Evolutionary conservation across 306 rosid genomes (phyloP).

Genomic region (Coriaria nepalensis): DNA sequence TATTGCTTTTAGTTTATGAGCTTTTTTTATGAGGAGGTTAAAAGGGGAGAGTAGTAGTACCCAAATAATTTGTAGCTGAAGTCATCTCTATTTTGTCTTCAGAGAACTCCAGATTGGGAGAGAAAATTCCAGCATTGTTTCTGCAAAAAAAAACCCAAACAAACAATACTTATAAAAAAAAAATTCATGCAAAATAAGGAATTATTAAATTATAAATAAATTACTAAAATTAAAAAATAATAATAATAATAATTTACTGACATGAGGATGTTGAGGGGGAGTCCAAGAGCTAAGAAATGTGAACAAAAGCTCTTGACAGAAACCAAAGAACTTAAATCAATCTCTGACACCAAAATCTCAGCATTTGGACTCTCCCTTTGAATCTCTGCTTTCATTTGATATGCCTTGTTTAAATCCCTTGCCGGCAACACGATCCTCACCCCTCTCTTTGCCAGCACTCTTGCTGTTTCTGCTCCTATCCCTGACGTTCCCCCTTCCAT

Average conservation of each 20-base stretch:
- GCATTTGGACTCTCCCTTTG: slow-evolving; percentile 58
- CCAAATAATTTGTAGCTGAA: slow-evolving; percentile 90
- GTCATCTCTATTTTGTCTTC: slow-evolving; percentile 93
- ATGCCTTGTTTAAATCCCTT: slow-evolving; percentile 59
- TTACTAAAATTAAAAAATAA: background rate
- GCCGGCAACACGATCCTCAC: slow-evolving; percentile 77
- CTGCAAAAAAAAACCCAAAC: slow-evolving; percentile 25
- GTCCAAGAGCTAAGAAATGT: slow-evolving; percentile 48
- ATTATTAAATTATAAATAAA: background rate
- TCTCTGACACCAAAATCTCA: slow-evolving; percentile 54
- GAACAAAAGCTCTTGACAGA: slow-evolving; percentile 64
- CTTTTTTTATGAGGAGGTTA: background rate
- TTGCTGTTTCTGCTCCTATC: slow-evolving; percentile 90
- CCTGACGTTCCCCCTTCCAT: slow-evolving; percentile 73
- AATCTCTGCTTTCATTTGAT: slow-evolving; percentile 45
- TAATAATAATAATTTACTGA: slow-evolving; percentile 18
- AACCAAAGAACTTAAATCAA: slow-evolving; percentile 80
- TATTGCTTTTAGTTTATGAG: background rate
- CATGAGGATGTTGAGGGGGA: slow-evolving; percentile 84
- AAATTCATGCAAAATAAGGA: background rate
- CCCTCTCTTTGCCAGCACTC: slow-evolving; percentile 86
- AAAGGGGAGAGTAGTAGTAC: slow-evolving; percentile 21
- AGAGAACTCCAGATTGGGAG: slow-evolving; percentile 67
- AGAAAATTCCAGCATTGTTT: slow-evolving; percentile 85
- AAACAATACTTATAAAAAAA: background rate